Conservation (phyloP, 352 stramenopile genomes). For the Phytophthora europaea region DNA sequence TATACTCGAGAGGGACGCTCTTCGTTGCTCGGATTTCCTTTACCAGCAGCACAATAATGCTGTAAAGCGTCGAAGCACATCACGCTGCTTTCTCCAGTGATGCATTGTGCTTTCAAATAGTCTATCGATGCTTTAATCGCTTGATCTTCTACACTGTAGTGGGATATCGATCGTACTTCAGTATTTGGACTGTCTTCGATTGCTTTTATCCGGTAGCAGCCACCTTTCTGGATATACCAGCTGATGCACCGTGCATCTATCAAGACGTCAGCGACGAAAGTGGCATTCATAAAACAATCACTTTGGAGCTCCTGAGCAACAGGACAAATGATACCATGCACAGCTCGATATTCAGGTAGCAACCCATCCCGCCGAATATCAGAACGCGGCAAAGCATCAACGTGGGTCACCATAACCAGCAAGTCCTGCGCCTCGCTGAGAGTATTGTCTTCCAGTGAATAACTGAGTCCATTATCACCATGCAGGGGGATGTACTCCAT, state of each 20-base stretch:
- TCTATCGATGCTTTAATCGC: constrained; percentile 18
- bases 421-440: not conserved
- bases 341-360: constrained; percentile 45
- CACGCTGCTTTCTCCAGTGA: not conserved
- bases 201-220: constrained; percentile 45
- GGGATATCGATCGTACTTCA: not conserved
- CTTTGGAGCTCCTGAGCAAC: constrained; percentile 14
- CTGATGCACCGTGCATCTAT: constrained; percentile 28
- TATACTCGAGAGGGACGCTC: constrained; percentile 24
- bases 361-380: constrained; percentile 8
- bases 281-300: constrained; percentile 18
- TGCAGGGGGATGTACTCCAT: constrained; percentile 39
- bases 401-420: constrained; percentile 41
- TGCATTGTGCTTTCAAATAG: constrained; percentile 6
- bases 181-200: constrained; percentile 11
- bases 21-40: not conserved
- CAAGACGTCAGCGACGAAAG: constrained; percentile 42
- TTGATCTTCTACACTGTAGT: constrained; percentile 20
- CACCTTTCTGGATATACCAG: constrained; percentile 50
- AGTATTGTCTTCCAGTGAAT: constrained; percentile 6
- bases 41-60: not conserved
- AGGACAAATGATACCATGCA: constrained; percentile 47
- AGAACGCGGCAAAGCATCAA: constrained; percentile 35
- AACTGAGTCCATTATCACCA: constrained; percentile 12
- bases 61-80: constrained; percentile 20